Percentiles rank a stretch among this genome's conserved stretches.
These are phyloP conservation scores for Keithomyces neogunnii DNA, from an alignment of 2,329 filamentous ascomycete species.

Conservation along the genomic window DNA sequence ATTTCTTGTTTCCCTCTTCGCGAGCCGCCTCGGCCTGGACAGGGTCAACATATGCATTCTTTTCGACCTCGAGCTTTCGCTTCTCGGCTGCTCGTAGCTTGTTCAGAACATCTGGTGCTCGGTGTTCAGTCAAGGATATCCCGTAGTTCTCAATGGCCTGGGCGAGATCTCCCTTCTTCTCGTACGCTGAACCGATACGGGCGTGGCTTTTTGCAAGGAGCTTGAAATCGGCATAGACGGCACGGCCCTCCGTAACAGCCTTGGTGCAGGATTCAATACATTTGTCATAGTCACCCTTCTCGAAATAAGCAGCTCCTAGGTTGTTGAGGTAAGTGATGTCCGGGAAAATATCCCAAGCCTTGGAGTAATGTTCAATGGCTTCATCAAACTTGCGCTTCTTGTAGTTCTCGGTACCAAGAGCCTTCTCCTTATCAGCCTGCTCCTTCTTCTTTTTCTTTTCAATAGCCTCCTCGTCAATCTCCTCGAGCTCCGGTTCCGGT, in stretches of 20 bases:
- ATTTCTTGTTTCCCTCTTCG: slow-evolving; percentile 90
- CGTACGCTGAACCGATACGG: slow-evolving; percentile 87
- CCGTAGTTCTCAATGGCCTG: slow-evolving; percentile 86
- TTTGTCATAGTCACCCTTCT: slow-evolving; percentile 89
- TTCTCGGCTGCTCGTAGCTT: slow-evolving; percentile 92
- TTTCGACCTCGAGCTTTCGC: slow-evolving; percentile 67
- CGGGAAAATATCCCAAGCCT: slow-evolving; percentile 91
- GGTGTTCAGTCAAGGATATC: slow-evolving; percentile 90
- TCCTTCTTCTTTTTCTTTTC: slow-evolving; percentile 87
- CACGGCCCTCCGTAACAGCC: slow-evolving; percentile 83
- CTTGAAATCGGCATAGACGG: slow-evolving; percentile 94
- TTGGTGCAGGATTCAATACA: slow-evolving; percentile 80
- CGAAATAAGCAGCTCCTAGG: slow-evolving; percentile 84
- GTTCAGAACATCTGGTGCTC: slow-evolving; percentile 83
- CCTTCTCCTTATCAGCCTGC: slow-evolving; percentile 91
- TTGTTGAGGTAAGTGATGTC: slow-evolving; percentile 99
- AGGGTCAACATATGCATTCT: slow-evolving; percentile 77
- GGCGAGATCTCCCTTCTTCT: slow-evolving; percentile 74
- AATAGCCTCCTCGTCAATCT: slow-evolving; percentile 71
- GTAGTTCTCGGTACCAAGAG: slow-evolving; percentile 86
- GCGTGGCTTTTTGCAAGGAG: slow-evolving; percentile 96
- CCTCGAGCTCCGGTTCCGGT: slow-evolving; percentile 51
- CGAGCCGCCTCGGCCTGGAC: slow-evolving; percentile 91
- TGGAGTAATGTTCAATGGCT: slow-evolving; percentile 87
- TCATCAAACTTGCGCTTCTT: slow-evolving; percentile 97